Percentiles rank a stretch among this genome's conserved stretches.
phyloP scores from a whole-genome alignment of 371 early-diverging fungal species.

The Saksenaea vasiformis region DNA sequence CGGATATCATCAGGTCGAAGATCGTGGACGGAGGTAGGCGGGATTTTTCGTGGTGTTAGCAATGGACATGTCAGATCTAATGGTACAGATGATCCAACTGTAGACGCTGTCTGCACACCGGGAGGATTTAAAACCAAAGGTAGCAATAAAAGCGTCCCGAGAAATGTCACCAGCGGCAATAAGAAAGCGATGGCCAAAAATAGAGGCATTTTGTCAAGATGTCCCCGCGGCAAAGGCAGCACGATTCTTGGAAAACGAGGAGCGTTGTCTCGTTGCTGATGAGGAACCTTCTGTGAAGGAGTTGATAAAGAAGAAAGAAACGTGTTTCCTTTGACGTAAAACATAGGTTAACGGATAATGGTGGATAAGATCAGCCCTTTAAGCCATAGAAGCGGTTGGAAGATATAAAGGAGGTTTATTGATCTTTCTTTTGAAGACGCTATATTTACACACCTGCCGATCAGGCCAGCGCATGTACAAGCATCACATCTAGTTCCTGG shows the following conservation, averaged over 20 bases:
- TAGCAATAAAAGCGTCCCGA: slow-evolving; percentile 24
- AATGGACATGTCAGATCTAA: slow-evolving; percentile 35
- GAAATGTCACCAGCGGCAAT: slow-evolving; percentile 10
- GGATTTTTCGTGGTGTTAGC: slow-evolving; percentile 25
- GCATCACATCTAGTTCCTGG: slow-evolving; percentile 13
- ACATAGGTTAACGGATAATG: not conserved
- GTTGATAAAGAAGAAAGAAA: slow-evolving; percentile 30
- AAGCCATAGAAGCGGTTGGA: no score
- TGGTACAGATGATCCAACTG: slow-evolving; percentile 6
- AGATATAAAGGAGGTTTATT: slow-evolving; percentile 11
- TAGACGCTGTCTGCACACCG: not conserved
- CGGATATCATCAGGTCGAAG: slow-evolving; percentile 64
- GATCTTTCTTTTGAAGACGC: slow-evolving; percentile 15
- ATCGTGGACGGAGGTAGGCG: slow-evolving; percentile 35
- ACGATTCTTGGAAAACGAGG: not conserved
- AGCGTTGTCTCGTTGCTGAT: not conserved
- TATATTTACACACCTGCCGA: slow-evolving; percentile 41
- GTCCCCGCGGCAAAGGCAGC: not conserved
- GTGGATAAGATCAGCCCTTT: no score
- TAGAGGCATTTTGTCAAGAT: not conserved
- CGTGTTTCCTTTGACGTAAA: slow-evolving; percentile 41
- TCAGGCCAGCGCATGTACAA: slow-evolving; percentile 28
- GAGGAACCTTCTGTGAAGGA: not conserved
- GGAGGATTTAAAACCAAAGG: slow-evolving; percentile 14
- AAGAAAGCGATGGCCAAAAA: slow-evolving; percentile 6